Percentiles rank a stretch among this genome's conserved stretches.
Evolutionary conservation across 176 grass and related monocot species (phyloP).

Genomic region (Urochloa ruziziensis): DNA sequence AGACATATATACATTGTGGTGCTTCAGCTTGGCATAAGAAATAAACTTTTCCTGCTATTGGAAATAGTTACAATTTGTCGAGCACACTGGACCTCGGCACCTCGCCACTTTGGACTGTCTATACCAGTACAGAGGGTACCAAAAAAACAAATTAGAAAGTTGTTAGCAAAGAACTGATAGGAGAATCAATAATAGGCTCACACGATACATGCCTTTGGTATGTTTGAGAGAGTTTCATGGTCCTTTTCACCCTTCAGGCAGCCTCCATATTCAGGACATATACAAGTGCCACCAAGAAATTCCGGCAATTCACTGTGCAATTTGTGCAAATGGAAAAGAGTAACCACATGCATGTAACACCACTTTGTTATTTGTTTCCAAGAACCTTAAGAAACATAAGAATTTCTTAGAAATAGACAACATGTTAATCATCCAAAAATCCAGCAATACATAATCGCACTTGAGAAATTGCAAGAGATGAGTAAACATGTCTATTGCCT

Average conservation of each 20-base stretch:
- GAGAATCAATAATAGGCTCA: background rate
- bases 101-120: slow-evolving; percentile 94
- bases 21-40: slow-evolving; percentile 69
- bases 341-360: slow-evolving; percentile 22
- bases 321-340: slow-evolving; percentile 25
- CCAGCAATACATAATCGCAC: too few species aligned
- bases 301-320: slow-evolving; percentile 75
- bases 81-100: too few species aligned
- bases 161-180: background rate
- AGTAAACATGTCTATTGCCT: too few species aligned
- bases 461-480: too few species aligned
- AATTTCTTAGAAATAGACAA: background rate
- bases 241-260: slow-evolving; percentile 87
- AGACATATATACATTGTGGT: slow-evolving; percentile 37
- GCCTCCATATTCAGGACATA: slow-evolving; percentile 81
- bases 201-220: slow-evolving; percentile 60
- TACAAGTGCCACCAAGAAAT: slow-evolving; percentile 85
- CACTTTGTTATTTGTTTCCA: slow-evolving; percentile 87
- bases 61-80: slow-evolving; percentile 87
- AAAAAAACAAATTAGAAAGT: slow-evolving; percentile 3
- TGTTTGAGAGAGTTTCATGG: slow-evolving; percentile 87
- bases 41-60: slow-evolving; percentile 74
- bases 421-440: too few species aligned
- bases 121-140: slow-evolving; percentile 14
- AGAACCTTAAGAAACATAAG: slow-evolving; percentile 68